Evolutionary conservation across 495 filamentous ascomycete genomes (phyloP).

Genomic region (Astrothelium macrocarpum): DNA sequence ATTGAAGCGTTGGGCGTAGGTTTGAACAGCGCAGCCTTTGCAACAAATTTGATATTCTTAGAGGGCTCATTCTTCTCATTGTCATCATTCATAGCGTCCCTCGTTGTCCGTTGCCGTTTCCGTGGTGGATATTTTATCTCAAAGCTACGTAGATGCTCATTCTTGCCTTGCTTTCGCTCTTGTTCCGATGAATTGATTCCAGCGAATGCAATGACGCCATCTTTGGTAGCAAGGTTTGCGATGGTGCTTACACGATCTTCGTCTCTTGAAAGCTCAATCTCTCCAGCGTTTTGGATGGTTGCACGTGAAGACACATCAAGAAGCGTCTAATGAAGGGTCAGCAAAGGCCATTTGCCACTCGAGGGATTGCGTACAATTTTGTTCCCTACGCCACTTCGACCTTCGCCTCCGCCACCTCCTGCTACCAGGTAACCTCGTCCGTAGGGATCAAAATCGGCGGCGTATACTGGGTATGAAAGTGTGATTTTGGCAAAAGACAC

Average conservation of each 20-base stretch:
- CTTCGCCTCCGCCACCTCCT: conserved; percentile 84
- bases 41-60: conserved; percentile 28
- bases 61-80: conserved; percentile 30
- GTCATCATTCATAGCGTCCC: conserved; percentile 9
- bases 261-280: conserved; percentile 71
- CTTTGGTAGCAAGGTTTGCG: conserved; percentile 47
- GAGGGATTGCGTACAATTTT: conserved; percentile 57
- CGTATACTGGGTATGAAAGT: conserved; percentile 79
- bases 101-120: conserved; percentile 23
- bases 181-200: conserved; percentile 77
- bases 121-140: conserved; percentile 44
- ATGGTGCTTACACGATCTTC: conserved; percentile 89
- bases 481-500: conserved; percentile 53
- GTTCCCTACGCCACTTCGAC: conserved; percentile 77
- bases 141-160: conserved; percentile 83
- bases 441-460: conserved; percentile 78
- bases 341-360: not conserved
- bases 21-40: conserved; percentile 50
- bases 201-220: conserved; percentile 51
- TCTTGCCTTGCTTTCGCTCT: conserved; percentile 64
- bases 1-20: conserved; percentile 38
- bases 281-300: conserved; percentile 54
- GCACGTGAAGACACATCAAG: conserved; percentile 55
- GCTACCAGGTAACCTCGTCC: conserved; percentile 67
- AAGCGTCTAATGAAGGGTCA: conserved; percentile 42